Base-by-base conservation (phyloP, 2,329 filamentous ascomycete genomes). In the Penicillium sp. region DNA sequence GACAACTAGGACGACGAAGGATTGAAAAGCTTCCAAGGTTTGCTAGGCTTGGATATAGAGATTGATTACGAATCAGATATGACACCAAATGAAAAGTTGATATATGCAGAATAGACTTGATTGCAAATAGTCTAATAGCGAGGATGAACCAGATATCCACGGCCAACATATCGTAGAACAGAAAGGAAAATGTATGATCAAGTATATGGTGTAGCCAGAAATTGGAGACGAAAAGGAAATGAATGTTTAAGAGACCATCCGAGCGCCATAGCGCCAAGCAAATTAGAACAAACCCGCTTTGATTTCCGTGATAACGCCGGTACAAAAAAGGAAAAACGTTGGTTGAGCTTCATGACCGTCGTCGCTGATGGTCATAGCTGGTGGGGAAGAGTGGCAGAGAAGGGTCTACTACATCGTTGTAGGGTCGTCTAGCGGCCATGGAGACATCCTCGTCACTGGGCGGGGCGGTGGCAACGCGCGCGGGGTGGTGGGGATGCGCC, bases 351-450 rank as follows among this genome's bases (percentile, higher is more conserved):
- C 36, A 46, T 16, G 44, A 52, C 11, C 21, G 4, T 44, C 27
- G 52, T 44, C 27, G 52, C 10, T 14, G 11, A 7, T 14, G 40
- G 6, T 54, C 47, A 21, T 54, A 36, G 14, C 32, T 40, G 24
- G 24, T 27, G 5, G 52, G 52, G 34, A 54, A 54, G 13, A 54
- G 47, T 11, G 52, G 52, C 14, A 54, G 18, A 8, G 52, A 50
- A 49, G 52, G 52, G 5, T 54, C 52, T 31, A 54, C 52, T 27
- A 54, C 47, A 45, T 54, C 52, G 27, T 54, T 54, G 31, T 54
- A 45, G 29, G 52, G 47, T 34, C 52, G 44, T 40, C 42, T 24
- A 8, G 52, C 52, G 11, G 47, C 52, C 47, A 50, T 54, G 8
- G 52, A 50, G 3, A 54, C 32, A 43, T 54, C 52, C 36, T 54